Percentiles rank a stretch among this genome's conserved stretches.
Evolutionary conservation across 2,329 filamentous ascomycete genomes (phyloP).

Genomic region (Emmonsia crescens): DNA sequence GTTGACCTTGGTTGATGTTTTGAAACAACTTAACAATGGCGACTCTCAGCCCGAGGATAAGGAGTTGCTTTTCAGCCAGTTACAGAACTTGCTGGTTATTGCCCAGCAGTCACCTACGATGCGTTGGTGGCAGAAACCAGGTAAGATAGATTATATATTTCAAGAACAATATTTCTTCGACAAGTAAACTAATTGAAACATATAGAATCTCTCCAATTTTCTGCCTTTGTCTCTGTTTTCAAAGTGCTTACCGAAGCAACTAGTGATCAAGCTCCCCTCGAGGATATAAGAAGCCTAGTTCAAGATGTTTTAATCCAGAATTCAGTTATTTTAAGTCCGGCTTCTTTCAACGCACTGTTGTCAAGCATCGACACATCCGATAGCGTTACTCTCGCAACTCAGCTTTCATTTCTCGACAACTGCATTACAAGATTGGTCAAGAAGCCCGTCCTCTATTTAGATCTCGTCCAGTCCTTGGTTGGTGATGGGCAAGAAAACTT

Average conservation of each 20-base stretch:
- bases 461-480: slow-evolving; percentile 33
- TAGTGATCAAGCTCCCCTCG: slow-evolving; percentile 21
- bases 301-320: slow-evolving; percentile 27
- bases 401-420: slow-evolving; percentile 71
- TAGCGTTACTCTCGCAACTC: slow-evolving; percentile 21
- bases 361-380: slow-evolving; percentile 28
- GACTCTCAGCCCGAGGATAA: slow-evolving; percentile 38
- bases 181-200: slow-evolving; percentile 6
- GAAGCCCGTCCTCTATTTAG: slow-evolving; percentile 71
- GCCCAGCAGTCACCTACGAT: slow-evolving; percentile 72
- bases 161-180: slow-evolving; percentile 10
- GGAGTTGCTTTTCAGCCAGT: slow-evolving; percentile 56
- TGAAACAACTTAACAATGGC: slow-evolving; percentile 49
- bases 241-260: slow-evolving; percentile 25
- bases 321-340: slow-evolving; percentile 24
- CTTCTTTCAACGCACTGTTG: slow-evolving; percentile 28
- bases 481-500: slow-evolving; percentile 21
- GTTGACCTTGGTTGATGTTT: slow-evolving; percentile 55
- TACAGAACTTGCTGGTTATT: slow-evolving; percentile 72
- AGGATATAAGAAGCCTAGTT: slow-evolving; percentile 25
- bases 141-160: slow-evolving; percentile 21
- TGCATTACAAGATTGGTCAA: slow-evolving; percentile 65
- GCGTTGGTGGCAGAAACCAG: slow-evolving; percentile 76
- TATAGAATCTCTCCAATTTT: slow-evolving; percentile 29
- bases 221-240: slow-evolving; percentile 32